Evolutionary conservation across 2,329 filamentous ascomycete species (phyloP).

Genomic region (Beauveria varroae): DNA sequence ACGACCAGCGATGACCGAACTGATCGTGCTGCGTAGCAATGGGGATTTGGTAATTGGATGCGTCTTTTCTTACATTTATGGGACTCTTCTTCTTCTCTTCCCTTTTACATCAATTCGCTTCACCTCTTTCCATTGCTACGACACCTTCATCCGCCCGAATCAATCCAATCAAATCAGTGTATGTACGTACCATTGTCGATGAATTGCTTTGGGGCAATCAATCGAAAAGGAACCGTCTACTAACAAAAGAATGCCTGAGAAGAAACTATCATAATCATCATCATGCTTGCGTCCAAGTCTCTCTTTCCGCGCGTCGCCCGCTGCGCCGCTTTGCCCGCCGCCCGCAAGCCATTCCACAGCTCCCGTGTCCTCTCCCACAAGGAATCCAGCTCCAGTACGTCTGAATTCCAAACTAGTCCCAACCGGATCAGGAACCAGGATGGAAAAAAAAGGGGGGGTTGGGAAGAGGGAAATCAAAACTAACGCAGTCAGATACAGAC

Average conservation of each 20-base stretch:
- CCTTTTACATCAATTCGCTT: neutral
- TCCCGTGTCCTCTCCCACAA: constrained; percentile 3
- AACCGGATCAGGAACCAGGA: too few species aligned
- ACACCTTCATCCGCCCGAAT: neutral
- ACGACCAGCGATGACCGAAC: neutral
- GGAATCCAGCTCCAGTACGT: constrained; percentile 11
- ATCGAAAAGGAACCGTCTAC: neutral
- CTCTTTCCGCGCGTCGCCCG: constrained; percentile 1
- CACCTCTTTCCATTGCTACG: neutral
- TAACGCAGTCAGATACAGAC: constrained; percentile 22
- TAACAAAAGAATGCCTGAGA: neutral
- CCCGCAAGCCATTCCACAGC: neutral
- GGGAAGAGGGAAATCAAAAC: neutral
- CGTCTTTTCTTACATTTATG: constrained; percentile 1
- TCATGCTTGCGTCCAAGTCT: constrained; percentile 7
- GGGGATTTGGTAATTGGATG: constrained; percentile 2
- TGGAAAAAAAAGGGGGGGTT: too few species aligned
- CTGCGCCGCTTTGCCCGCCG: neutral
- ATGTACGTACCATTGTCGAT: too few species aligned
- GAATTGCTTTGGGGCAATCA: neutral
- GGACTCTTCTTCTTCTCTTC: neutral
- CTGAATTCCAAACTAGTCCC: neutral
- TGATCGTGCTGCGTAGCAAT: neutral
- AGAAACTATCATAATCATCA: neutral
- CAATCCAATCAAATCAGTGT: neutral